These are phyloP conservation scores for Rhizopogon parksii DNA, from an alignment of 1,284 basidiomycete species.

Conservation along the genomic window DNA sequence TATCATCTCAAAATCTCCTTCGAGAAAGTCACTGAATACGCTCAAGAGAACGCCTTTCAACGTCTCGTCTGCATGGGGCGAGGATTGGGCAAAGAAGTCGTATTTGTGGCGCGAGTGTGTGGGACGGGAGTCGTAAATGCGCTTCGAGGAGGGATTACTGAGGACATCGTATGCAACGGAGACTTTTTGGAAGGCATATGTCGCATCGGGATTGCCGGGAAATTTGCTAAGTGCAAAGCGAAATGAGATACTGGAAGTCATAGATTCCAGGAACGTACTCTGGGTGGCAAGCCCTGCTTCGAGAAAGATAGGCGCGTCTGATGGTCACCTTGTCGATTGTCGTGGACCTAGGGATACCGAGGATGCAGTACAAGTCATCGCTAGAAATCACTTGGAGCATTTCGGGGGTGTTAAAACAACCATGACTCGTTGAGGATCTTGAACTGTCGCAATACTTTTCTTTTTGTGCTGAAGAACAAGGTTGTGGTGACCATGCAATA, in stretches of 20 bases:
- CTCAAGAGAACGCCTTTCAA: conserved; percentile 67
- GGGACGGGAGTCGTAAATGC: conserved; percentile 60
- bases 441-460: background rate
- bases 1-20: conserved; percentile 79
- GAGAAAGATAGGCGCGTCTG: conserved; percentile 67
- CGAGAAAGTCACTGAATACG: conserved; percentile 75
- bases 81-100: conserved; percentile 48
- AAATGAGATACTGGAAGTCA: conserved; percentile 1
- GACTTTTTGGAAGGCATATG: conserved; percentile 79
- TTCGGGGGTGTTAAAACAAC: conserved; percentile 34
- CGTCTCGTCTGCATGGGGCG: conserved; percentile 64
- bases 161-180: conserved; percentile 78
- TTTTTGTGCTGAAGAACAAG: conserved; percentile 7
- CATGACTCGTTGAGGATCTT: conserved; percentile 1
- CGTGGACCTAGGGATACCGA: conserved; percentile 52
- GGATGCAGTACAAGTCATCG: conserved; percentile 66
- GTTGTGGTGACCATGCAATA: conserved; percentile 12
- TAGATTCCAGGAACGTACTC: conserved; percentile 47
- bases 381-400: conserved; percentile 52
- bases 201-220: conserved; percentile 68
- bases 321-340: conserved; percentile 58
- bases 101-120: conserved; percentile 32
- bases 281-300: conserved; percentile 76
- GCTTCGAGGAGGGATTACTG: conserved; percentile 61
- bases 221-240: conserved; percentile 56